A percentile compares a stretch with the other conserved stretches of the same genome.
Evolutionary conservation across 176 grass and related monocot genomes (phyloP).

Genomic region (Areca catechu): DNA sequence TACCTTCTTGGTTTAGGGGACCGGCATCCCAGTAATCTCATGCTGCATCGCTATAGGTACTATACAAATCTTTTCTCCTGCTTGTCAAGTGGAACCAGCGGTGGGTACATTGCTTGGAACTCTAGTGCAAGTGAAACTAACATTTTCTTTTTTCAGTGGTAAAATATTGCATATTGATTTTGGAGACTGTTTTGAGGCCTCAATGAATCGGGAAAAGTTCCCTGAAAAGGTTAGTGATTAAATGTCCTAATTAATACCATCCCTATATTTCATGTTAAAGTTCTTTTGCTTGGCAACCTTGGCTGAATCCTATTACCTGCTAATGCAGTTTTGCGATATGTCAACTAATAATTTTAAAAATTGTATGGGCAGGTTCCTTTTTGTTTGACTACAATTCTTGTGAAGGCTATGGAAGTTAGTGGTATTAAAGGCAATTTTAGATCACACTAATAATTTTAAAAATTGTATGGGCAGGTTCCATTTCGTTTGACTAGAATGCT

Average conservation of each 20-base stretch:
- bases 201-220: constrained; percentile 97
- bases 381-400: constrained; percentile 92
- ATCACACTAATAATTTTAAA: constrained; percentile 10
- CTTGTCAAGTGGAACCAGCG: too few species aligned
- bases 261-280: too few species aligned
- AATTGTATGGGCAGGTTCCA: constrained; percentile 44
- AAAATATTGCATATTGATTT: constrained; percentile 99
- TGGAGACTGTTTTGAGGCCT: constrained; percentile 96
- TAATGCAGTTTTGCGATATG: neutral
- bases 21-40: constrained; percentile 97
- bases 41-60: constrained; percentile 88
- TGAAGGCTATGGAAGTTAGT: constrained; percentile 99
- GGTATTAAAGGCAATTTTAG: constrained; percentile 96
- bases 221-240: constrained; percentile 74
- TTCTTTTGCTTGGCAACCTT: too few species aligned
- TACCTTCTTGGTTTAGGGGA: constrained; percentile 97
- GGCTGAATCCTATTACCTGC: too few species aligned
- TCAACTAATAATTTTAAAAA: too few species aligned
- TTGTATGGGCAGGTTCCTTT: constrained; percentile 60
- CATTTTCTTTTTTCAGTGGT: constrained; percentile 47
- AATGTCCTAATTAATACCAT: too few species aligned
- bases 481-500: constrained; percentile 98
- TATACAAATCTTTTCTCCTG: neutral
- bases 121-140: too few species aligned
- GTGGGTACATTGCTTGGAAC: too few species aligned